Evolutionary conservation across 768 basidiomycete genomes (phyloP), one percentile per base, ranked within the genome.

Genomic region (Lactarius deliciosus): DNA sequence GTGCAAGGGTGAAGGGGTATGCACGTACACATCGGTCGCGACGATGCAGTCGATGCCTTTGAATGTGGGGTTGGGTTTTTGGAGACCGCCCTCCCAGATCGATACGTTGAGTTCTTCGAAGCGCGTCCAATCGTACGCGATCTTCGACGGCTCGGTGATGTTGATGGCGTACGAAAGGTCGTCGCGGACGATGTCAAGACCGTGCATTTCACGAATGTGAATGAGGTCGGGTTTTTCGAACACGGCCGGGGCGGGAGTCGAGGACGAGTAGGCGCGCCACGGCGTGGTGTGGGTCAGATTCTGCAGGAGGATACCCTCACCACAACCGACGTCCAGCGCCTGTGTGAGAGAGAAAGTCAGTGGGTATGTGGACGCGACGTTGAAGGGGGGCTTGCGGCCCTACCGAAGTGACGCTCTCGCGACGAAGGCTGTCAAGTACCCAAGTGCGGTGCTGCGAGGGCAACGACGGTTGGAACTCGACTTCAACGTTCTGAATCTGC

Each of bases 321-420:
- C 93, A 71, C 93, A 96, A 5, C 93, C 93, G 32, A 93, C 79
- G 71, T 96, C 93, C 57, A 94, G 78, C 8, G 94, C 81, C 91
- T 93, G 65, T 25, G 30, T 10, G 28, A 36, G 38, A 43, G 34
- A 43, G 41, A 56, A 32, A 40, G 36, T 67, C 50, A 60, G 57
- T 53, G 36, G 36, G 30, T 57, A 61, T 18, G 20, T 13, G 6
- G 32, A 54, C 57, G 60, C 60, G 25, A 47, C 34, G 47, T 4
- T 3, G 13, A 25, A 16, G 25, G 50, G 25, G 36, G 30, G 20
- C 1, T 16, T 5, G 47, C 4, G 36, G n/a, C 16, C 65, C 5
- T 56, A 87, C 89, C 74, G 82, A 78, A 13, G 82, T 77, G 43
- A 89, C 80, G 22, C 75, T 76, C 69, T 89, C 86, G 36, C 81